Percentiles rank a stretch among this genome's conserved stretches.
These are phyloP conservation scores for Mycena polygramma DNA, from an alignment of 768 basidiomycete genomes.

Conservation along the genomic window DNA sequence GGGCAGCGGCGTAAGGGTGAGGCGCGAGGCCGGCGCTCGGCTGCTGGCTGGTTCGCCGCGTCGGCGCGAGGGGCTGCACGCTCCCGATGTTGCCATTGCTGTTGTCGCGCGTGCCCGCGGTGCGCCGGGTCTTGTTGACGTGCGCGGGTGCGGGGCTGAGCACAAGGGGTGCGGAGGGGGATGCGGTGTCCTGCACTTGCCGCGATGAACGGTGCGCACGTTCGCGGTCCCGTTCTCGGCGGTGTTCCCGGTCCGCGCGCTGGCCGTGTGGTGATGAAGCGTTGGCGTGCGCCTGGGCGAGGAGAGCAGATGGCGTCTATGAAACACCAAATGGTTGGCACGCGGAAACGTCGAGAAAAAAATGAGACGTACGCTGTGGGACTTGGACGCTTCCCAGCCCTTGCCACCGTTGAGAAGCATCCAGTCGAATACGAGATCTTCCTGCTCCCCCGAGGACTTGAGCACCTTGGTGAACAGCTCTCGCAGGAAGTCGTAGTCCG, in stretches of 20 bases:
- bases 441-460: conserved; percentile 87
- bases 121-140: conserved; percentile 69
- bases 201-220: conserved; percentile 64
- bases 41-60: conserved; percentile 76
- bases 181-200: conserved; percentile 67
- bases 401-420: conserved; percentile 94
- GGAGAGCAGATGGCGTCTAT: conserved; percentile 59
- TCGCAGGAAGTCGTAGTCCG: conserved; percentile 97
- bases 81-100: conserved; percentile 74
- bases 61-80: conserved; percentile 76
- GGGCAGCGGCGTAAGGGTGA: conserved; percentile 82
- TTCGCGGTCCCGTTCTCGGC: conserved; percentile 68
- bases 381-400: conserved; percentile 91
- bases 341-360: conserved; percentile 8
- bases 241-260: conserved; percentile 66
- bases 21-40: conserved; percentile 57
- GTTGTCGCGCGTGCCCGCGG: conserved; percentile 63
- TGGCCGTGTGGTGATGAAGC: conserved; percentile 67
- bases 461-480: conserved; percentile 95
- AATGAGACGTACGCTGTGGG: conserved; percentile 58
- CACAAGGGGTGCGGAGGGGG: conserved; percentile 71
- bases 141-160: conserved; percentile 76
- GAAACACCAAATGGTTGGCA: conserved; percentile 18
- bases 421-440: conserved; percentile 97
- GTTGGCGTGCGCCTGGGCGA: conserved; percentile 67